phyloP scores from a whole-genome alignment of 2,329 filamentous ascomycete species.

The Aaosphaeria pasadenensis region DNA sequence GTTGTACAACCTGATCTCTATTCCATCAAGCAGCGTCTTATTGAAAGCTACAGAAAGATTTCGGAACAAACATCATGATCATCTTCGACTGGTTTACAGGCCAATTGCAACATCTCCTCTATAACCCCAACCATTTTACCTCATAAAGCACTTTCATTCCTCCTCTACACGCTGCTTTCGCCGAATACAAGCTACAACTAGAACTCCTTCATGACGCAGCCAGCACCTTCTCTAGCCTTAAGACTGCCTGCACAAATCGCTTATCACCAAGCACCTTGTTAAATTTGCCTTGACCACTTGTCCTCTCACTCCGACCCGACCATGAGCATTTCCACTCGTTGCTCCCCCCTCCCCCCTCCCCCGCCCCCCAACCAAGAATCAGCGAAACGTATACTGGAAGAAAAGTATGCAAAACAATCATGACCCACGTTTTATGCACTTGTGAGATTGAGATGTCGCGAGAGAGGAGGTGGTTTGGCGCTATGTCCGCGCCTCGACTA shows the following conservation, averaged over 20 bases:
- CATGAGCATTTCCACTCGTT: conserved; percentile 14
- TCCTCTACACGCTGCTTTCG: conserved; percentile 25
- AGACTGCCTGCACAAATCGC: conserved; percentile 40
- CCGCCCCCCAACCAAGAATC: conserved; percentile 41
- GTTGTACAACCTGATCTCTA: too few species aligned
- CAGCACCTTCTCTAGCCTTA: conserved; percentile 40
- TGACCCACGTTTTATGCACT: conserved; percentile 43
- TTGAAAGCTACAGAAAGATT: too few species aligned
- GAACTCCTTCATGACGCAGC: conserved; percentile 34
- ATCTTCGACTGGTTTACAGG: too few species aligned
- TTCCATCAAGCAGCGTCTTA: too few species aligned
- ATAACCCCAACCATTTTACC: not conserved
- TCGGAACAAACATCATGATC: too few species aligned
- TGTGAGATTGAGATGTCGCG: conserved; percentile 21
- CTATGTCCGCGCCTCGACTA: conserved; percentile 39
- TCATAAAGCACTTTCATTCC: conserved; percentile 28
- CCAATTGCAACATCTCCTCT: too few species aligned
- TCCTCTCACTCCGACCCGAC: conserved; percentile 21
- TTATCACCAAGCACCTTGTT: conserved; percentile 45
- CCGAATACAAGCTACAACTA: conserved; percentile 21
- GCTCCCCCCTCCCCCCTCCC: conserved; percentile 36
- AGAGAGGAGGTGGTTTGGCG: conserved; percentile 26
- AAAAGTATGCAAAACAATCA: conserved; percentile 43
- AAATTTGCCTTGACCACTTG: conserved; percentile 32
- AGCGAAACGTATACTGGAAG: conserved; percentile 16